Percentiles rank a stretch among this genome's conserved stretches.
Evolutionary conservation across 2,329 filamentous ascomycete species (phyloP).

Genomic region (Beauveria sp.): DNA sequence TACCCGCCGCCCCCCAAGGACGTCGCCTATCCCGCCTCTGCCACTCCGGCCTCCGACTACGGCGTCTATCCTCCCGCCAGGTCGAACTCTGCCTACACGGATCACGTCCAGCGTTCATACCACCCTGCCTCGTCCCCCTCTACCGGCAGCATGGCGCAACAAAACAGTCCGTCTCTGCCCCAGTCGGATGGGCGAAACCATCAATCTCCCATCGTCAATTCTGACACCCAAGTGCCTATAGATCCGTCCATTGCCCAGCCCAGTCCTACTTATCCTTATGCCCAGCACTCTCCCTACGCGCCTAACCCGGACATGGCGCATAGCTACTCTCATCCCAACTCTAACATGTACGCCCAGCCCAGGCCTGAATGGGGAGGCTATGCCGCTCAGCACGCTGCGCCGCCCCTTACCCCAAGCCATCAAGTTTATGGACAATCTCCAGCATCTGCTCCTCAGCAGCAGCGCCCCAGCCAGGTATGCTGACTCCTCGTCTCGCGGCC

Average conservation of each 20-base stretch:
- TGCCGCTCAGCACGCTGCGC: slow-evolving; percentile 42
- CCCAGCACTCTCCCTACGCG: slow-evolving; percentile 80
- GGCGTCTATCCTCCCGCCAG: slow-evolving; percentile 69
- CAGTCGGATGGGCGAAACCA: slow-evolving; percentile 73
- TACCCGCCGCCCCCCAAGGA: slow-evolving; percentile 76
- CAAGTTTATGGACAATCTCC: slow-evolving; percentile 49
- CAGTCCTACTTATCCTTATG: slow-evolving; percentile 82
- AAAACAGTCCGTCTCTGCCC: slow-evolving; percentile 96
- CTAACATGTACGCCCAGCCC: slow-evolving; percentile 58
- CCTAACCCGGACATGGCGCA: slow-evolving; percentile 80
- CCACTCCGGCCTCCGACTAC: slow-evolving; percentile 87
- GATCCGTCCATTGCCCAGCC: slow-evolving; percentile 94
- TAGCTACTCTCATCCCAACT: slow-evolving; percentile 56
- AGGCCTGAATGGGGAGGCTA: slow-evolving; percentile 74
- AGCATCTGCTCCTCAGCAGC: slow-evolving; percentile 45
- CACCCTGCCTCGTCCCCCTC: slow-evolving; percentile 69
- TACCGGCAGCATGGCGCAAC: slow-evolving; percentile 85
- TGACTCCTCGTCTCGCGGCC: not conserved
- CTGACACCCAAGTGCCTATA: slow-evolving; percentile 97
- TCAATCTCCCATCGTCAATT: slow-evolving; percentile 72
- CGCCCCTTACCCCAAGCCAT: slow-evolving; percentile 45
- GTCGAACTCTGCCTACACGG: slow-evolving; percentile 70
- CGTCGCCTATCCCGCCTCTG: slow-evolving; percentile 67
- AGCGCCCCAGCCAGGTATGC: slow-evolving; percentile 49
- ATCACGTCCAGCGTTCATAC: slow-evolving; percentile 81